Evolutionary conservation across 1,139 yeast species (phyloP).

Genomic region (Hansenula sp.): DNA sequence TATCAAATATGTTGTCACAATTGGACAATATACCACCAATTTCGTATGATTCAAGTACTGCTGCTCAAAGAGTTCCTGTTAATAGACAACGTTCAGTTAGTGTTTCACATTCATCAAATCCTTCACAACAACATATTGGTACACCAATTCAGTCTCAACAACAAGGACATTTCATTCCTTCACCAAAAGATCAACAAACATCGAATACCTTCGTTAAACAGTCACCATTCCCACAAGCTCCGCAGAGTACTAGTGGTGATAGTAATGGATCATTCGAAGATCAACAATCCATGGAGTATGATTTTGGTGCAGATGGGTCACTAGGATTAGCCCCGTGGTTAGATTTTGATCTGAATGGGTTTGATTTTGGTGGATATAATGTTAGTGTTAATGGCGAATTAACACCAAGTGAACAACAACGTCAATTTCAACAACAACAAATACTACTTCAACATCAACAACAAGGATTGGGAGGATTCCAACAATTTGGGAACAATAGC

Average conservation of each 20-base stretch:
- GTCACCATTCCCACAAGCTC: not conserved
- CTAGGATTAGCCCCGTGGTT: constrained; percentile 55
- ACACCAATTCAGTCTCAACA: not conserved
- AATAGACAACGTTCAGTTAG: constrained; percentile 4
- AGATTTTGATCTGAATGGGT: constrained; percentile 29
- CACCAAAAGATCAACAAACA: constrained; percentile 10
- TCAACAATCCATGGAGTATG: constrained; percentile 32
- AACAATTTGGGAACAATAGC: not conserved
- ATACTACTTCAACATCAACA: constrained; percentile 2
- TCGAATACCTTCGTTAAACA: constrained; percentile 7
- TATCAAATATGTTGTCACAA: constrained; percentile 22
- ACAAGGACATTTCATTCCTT: not conserved
- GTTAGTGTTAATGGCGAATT: constrained; percentile 8
- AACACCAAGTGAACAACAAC: constrained; percentile 5
- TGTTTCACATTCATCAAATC: constrained; percentile 1
- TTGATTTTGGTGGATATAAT: constrained; percentile 9
- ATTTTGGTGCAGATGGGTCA: constrained; percentile 64
- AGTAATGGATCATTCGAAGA: constrained; percentile 2
- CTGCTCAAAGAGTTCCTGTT: constrained; percentile 5
- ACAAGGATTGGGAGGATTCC: not conserved
- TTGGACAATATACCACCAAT: constrained; percentile 23
- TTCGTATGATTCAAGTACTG: not conserved
- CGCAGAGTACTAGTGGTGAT: constrained; percentile 2
- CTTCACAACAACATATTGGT: too few relatives aligned
- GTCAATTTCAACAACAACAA: not conserved